Evolutionary conservation across 176 grass and related monocot genomes (phyloP), one percentile per base, ranked within the genome.

Genomic region (Pharus latifolius): DNA sequence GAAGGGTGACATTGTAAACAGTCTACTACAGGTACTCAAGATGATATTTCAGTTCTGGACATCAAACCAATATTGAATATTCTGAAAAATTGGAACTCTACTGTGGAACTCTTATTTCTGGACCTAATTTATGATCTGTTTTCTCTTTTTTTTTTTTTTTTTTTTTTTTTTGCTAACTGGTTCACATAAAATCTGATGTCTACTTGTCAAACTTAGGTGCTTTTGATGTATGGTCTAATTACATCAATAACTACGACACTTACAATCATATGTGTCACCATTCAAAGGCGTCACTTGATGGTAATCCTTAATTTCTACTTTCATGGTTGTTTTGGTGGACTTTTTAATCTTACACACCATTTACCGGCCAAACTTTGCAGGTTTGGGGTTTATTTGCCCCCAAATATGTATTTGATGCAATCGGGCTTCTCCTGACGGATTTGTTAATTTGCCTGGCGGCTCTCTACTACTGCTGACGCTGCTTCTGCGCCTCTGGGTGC

Each of bases 381-480:
- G 94, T 98, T 30, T 98, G 94, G 94, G 94, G 94, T 47, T 98
- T 98, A 70, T 98, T 98, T 91, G 94, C 94, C 16, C 94, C 94
- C 26, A 98, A 98, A 53, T 98, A 98, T 19, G 89, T 98, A 40
- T 98, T 98, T 46, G 89, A 98, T 51, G 89, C 78, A 1, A 67
- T 98, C 12, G 87, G 94, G 33, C 81, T 98, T 62, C 89, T 98
- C 22, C 62, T 98, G 38, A 91, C 87, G 27, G 94, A 98, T 60
- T 56, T 72, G 28, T 65, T 83, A 73, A 90, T 98, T 83, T 88
- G 68, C 48, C 55, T 93, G 11, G 56, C 83, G 56, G 83, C 73
- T 55, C 44, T 92, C 25, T 89, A 87, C 67, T 87, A 88, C 52
- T 72, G 48, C 51, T 91, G 68, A 90, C 18, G 16, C 55, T 46